Percentiles rank a stretch among this genome's conserved stretches.
phyloP scores from a whole-genome alignment of 192 early-diverging fungal species.

The Rhizoclosmatium globosum region DNA sequence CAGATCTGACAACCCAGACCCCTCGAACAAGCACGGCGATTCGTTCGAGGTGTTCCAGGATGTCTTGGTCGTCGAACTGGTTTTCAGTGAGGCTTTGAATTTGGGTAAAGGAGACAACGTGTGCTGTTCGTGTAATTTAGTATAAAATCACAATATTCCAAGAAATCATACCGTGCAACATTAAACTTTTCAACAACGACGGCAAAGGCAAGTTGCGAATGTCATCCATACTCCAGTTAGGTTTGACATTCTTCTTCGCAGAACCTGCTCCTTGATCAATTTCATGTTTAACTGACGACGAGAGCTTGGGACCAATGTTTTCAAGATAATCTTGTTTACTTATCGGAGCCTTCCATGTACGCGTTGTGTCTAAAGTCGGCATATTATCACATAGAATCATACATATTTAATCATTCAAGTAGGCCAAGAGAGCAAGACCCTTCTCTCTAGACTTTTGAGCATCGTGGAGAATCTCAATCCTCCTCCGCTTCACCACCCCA shows the following conservation, averaged over 20 bases:
- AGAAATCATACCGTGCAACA: slow-evolving; percentile 45
- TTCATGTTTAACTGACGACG: slow-evolving; percentile 21
- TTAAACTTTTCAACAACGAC: slow-evolving; percentile 38
- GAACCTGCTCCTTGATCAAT: neutral
- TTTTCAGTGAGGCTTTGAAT: slow-evolving; percentile 35
- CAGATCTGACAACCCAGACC: slow-evolving; percentile 54
- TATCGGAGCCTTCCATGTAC: too few species aligned
- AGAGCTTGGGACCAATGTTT: slow-evolving; percentile 32
- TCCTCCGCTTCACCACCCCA: neutral
- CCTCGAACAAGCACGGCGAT: slow-evolving; percentile 51
- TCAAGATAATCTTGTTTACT: slow-evolving; percentile 31
- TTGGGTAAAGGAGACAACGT: slow-evolving; percentile 43
- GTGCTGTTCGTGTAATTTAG: slow-evolving; percentile 24
- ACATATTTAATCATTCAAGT: neutral
- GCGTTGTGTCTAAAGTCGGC: too few species aligned
- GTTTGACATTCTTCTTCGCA: slow-evolving; percentile 20
- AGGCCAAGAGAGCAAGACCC: slow-evolving; percentile 9
- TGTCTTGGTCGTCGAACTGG: slow-evolving; percentile 32
- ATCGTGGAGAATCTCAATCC: neutral
- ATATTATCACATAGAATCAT: neutral
- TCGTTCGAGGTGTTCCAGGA: slow-evolving; percentile 37
- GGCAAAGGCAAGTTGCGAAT: slow-evolving; percentile 39
- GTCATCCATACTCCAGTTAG: slow-evolving; percentile 34
- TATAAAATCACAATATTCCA: neutral
- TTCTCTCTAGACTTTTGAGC: neutral